These are phyloP conservation scores for Entomortierella parvispora DNA, from an alignment of 192 early-diverging fungal genomes.

Conservation along the genomic window DNA sequence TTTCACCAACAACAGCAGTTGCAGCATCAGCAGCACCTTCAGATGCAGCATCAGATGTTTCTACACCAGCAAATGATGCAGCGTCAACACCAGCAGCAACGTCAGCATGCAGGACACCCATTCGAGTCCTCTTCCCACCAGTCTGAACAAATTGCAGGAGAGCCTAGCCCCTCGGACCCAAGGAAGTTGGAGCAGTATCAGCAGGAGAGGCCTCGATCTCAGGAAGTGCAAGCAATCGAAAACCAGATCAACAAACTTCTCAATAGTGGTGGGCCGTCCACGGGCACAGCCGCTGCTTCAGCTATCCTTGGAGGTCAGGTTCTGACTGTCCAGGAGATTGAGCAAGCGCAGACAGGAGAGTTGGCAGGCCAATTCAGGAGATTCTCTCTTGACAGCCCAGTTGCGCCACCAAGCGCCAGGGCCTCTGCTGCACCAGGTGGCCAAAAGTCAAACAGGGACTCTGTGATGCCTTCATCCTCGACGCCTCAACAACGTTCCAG, in stretches of 20 bases:
- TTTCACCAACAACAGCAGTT: conserved; percentile 7
- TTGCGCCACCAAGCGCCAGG: conserved; percentile 11
- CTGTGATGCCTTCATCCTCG: neutral
- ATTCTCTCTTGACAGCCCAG: conserved; percentile 25
- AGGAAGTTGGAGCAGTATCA: neutral
- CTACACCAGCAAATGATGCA: conserved; percentile 40
- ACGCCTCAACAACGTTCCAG: conserved; percentile 4
- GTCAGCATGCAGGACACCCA: conserved; percentile 8
- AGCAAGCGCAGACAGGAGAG: conserved; percentile 24
- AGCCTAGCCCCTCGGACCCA: neutral
- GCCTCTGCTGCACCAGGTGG: neutral
- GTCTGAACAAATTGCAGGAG: neutral
- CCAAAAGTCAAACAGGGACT: too few relatives aligned
- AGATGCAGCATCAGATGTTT: conserved; percentile 33
- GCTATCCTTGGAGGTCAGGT: neutral
- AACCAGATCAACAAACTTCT: conserved; percentile 42
- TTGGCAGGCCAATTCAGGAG: conserved; percentile 18
- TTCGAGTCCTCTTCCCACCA: conserved; percentile 9
- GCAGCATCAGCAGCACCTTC: conserved; percentile 16
- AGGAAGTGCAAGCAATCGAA: conserved; percentile 36
- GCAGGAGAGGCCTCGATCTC: neutral
- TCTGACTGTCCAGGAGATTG: conserved; percentile 41
- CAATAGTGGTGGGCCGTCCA: conserved; percentile 7
- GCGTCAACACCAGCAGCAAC: conserved; percentile 29
- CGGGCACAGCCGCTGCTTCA: neutral